These are phyloP conservation scores for Stentor roeselii DNA, from an alignment of 73 alveolate species.

Conservation along the genomic window DNA sequence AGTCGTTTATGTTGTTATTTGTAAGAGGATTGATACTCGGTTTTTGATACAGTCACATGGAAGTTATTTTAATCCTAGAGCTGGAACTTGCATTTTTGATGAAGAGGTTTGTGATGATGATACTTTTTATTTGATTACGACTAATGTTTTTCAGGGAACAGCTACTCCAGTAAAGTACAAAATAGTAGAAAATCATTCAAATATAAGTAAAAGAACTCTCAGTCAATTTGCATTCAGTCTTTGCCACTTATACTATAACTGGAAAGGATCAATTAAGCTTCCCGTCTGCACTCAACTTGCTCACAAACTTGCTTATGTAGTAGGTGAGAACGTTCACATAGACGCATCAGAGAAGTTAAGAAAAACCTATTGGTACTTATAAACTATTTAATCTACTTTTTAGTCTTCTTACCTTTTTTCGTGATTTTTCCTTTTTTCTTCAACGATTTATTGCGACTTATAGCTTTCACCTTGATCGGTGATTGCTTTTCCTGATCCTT, in stretches of 20 bases:
- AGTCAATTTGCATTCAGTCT: slow-evolving; percentile 51
- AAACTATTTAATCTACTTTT: no score
- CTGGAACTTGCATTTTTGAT: slow-evolving; percentile 6
- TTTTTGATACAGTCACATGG: not conserved
- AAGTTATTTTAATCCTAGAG: not conserved
- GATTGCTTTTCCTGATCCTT: no score
- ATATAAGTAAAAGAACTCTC: not conserved
- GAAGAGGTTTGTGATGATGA: not conserved
- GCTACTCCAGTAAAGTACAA: slow-evolving; percentile 15
- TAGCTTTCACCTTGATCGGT: no score
- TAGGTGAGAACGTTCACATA: not conserved
- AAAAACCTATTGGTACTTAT: not conserved
- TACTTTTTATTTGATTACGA: slow-evolving; percentile 7
- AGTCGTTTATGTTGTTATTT: not conserved
- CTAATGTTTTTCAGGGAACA: slow-evolving; percentile 13
- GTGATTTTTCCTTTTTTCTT: no score
- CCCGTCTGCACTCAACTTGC: slow-evolving; percentile 67
- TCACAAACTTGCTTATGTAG: slow-evolving; percentile 58
- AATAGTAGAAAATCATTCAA: not conserved
- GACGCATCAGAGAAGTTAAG: not conserved
- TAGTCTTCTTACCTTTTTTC: no score
- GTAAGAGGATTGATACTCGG: slow-evolving; percentile 3
- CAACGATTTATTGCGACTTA: no score
- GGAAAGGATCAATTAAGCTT: slow-evolving; percentile 69
- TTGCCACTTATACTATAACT: slow-evolving; percentile 62